A percentile compares a stretch with the other conserved stretches of the same genome.
phyloP scores from a whole-genome alignment of 257 asterid genomes.

The Thymus quinquecostatus region DNA sequence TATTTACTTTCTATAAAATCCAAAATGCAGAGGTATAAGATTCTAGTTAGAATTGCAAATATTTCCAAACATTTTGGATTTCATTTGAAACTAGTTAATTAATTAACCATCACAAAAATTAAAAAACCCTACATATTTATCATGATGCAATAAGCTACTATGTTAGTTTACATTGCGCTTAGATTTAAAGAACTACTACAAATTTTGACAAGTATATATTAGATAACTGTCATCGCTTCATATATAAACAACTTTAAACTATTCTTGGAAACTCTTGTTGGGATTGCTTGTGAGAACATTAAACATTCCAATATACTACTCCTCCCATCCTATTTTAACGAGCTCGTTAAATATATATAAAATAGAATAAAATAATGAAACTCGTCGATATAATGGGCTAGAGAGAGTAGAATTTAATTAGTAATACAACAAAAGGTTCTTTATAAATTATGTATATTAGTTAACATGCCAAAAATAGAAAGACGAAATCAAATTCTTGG shows the following conservation, averaged over 20 bases:
- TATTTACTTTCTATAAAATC: too few relatives aligned
- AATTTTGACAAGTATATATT: neutral
- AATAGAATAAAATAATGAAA: too few relatives aligned
- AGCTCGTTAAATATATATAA: too few relatives aligned
- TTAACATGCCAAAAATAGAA: constrained; percentile 22
- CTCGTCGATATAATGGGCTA: too few relatives aligned
- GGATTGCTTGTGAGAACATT: constrained; percentile 18
- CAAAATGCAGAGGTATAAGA: too few relatives aligned
- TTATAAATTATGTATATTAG: neutral
- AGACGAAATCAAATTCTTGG: constrained; percentile 10
- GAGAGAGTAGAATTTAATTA: too few relatives aligned
- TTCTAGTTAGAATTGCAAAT: too few relatives aligned
- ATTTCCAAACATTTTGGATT: too few relatives aligned
- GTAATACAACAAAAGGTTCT: too few relatives aligned
- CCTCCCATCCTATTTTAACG: neutral
- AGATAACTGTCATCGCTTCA: neutral
- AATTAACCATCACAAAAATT: too few relatives aligned
- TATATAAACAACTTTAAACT: constrained; percentile 15
- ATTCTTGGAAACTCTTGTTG: constrained; percentile 8
- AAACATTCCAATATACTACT: constrained; percentile 9
- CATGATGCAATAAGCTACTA: neutral
- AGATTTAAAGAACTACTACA: neutral
- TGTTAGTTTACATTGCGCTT: constrained; percentile 4
- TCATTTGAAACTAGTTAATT: too few relatives aligned
- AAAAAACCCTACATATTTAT: too few relatives aligned